Base-by-base conservation (phyloP, 495 filamentous ascomycete genomes). In the Zalerion maritima region DNA sequence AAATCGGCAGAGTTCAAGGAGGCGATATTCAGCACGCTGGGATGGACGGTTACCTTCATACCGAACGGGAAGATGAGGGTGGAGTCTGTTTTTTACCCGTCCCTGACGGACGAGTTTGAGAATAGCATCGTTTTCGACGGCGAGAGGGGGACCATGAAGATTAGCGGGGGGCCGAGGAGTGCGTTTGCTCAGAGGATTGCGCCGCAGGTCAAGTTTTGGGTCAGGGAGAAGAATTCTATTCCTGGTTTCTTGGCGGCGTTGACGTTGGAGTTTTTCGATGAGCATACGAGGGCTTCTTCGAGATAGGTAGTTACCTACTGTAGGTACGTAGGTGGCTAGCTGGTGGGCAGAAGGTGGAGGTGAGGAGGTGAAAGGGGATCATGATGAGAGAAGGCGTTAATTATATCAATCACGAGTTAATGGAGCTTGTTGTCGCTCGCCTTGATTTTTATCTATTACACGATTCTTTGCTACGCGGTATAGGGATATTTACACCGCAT, bases 41-140 rank as follows among this genome's bases (percentile, higher is more conserved):
- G 89, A 0, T 96, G 80, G 74, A 85, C 85, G 30, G 68, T 94
- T 19, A 79, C 91, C 29, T 94, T 96, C 57, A 70, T 93, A 45
- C 81, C 81, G 2, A 91, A 87, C 44, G 89, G 89, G 12, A 84
- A 86, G 42, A 87, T 92, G 43, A 69, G 78, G 9, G 78, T 92
- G 28, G 85, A 83, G 16, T 74, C 65, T 26, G 70, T 84, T 45
- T 85, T 83, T 45, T 77, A 76, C 40, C 72, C 80, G 1, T 72
- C 67, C 3, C 34, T 52, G 6, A 71, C 70, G 21, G 73, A 70
- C 23, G 75, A 80, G 46, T 67, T 81, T 49, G 81, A 83, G 64
- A 91, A 87, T 38, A 83, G 76, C 26, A 92, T 99, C 35, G 71
- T 94, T 1, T 96, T 99, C 54, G 89, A 99, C 57, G 91, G 87